Base-by-base conservation (phyloP, 352 stramenopile genomes). In the Globisporangium nodosum region DNA sequence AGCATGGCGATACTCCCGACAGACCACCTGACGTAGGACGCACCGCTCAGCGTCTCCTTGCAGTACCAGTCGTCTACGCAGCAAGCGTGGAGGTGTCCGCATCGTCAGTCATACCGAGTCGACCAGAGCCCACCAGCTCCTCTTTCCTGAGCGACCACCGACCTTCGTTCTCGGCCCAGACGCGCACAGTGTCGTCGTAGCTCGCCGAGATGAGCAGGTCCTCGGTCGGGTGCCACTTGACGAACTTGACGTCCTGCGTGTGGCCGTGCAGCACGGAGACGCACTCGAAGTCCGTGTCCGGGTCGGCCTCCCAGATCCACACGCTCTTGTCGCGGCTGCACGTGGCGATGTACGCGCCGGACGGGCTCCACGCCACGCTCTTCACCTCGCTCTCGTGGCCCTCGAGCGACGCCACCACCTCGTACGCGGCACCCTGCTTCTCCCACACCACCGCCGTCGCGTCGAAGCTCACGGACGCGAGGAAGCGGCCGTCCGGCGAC, bases 301-400 rank as follows among this genome's bases (percentile, higher is more conserved):
- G 77, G 16, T 96, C 87, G 30, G 79, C 96, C 67, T 99, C 96
- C 96, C 96, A 99, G 67, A 99, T 94, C 97, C 97, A 99, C 50
- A 99, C 88, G 64, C 87, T 98, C 73, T 99, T 99, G 76, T 99
- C 97, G n/a, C 97, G 81, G 49, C 96, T 97, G 73, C 96, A 99
- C 8, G 92, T 99, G n/a, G 97, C 97, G 31, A 99, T 68, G 47
- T 98, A 88, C 21, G 83, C 76, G 0, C 93, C 97, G 12, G 90
- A 97, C 1, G 79, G 69, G 68, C 95, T 99, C 95, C 96, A 99
- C 27, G 86, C 77, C 16, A 99, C 84, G 69, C 82, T 93, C 71
- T 99, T 99, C 33, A 99, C 92, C 81, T 99, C 97, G 73, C 94
- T 98, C 60, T 99, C 97, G 74, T 99, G 97, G 50, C 97, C 97